Percentiles rank a stretch among this genome's conserved stretches.
phyloP scores from a whole-genome alignment of 495 filamentous ascomycete genomes.

The Aspergillus hancockii region DNA sequence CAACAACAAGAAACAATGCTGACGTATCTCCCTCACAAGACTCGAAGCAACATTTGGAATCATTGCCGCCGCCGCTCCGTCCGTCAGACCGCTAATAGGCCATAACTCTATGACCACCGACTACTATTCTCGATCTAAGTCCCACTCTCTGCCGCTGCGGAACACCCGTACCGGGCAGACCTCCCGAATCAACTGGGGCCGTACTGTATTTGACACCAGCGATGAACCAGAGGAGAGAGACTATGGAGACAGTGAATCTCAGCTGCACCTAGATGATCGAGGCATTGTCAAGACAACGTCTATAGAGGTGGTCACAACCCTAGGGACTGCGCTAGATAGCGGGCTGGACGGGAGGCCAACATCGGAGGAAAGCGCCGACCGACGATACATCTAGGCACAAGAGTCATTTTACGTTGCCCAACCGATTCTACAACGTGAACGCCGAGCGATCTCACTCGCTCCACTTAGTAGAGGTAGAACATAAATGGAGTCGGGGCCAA shows the following conservation, averaged over 20 bases:
- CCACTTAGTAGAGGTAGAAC: background rate
- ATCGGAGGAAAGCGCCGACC: background rate
- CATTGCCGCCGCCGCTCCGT: constrained; percentile 7
- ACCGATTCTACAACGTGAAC: background rate
- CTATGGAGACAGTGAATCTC: constrained; percentile 4
- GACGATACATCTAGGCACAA: background rate
- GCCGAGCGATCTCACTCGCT: too few species aligned
- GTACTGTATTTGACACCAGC: background rate
- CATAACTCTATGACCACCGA: constrained; percentile 14
- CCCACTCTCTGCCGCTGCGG: constrained; percentile 7
- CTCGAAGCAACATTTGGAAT: constrained; percentile 7
- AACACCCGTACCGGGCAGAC: background rate
- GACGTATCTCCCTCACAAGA: background rate
- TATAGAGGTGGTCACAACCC: constrained; percentile 1
- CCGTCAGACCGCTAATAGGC: constrained; percentile 12
- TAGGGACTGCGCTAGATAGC: background rate
- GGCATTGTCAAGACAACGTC: constrained; percentile 5
- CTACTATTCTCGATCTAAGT: constrained; percentile 11
- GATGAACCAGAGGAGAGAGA: background rate
- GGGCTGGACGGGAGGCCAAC: background rate
- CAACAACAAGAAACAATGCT: constrained; percentile 4
- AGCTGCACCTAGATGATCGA: background rate
- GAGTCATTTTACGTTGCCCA: too few species aligned
- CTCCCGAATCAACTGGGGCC: background rate
- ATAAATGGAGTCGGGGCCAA: background rate